These are phyloP conservation scores for Coemansia biformis DNA, from an alignment of 192 early-diverging fungal species.

Conservation along the genomic window DNA sequence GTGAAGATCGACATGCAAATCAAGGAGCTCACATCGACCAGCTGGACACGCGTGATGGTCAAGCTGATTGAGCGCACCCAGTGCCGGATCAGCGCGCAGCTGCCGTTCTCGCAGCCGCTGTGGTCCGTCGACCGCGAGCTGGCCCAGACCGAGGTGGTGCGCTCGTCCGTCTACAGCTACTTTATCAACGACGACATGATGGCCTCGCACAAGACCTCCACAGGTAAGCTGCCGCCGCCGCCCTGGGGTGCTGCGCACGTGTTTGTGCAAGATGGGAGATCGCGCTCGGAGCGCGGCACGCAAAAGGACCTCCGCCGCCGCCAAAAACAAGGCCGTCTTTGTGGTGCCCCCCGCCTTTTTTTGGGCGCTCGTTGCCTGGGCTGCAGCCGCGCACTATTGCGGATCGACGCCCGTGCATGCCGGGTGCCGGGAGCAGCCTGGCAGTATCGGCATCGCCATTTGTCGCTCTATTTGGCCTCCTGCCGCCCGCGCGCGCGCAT, in stretches of 20 bases:
- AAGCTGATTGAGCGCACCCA: constrained; percentile 38
- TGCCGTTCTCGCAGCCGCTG: constrained; percentile 22
- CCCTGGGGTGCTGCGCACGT: background rate
- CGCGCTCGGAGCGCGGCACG: no score
- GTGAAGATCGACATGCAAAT: constrained; percentile 34
- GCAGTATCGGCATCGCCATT: no score
- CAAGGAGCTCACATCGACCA: constrained; percentile 38
- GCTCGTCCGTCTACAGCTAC: constrained; percentile 47
- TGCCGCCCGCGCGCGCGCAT: no score
- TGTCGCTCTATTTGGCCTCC: no score
- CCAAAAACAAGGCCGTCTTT: no score
- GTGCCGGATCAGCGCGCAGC: constrained; percentile 19
- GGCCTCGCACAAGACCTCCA: constrained; percentile 9
- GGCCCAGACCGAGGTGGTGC: constrained; percentile 22
- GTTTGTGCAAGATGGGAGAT: background rate
- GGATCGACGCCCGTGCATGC: constrained; percentile 14
- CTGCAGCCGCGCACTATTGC: constrained; percentile 7
- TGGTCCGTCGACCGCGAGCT: constrained; percentile 42
- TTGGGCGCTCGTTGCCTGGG: background rate
- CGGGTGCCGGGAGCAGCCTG: no score
- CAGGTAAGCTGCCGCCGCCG: constrained; percentile 17
- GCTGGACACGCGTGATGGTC: constrained; percentile 34
- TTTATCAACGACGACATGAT: constrained; percentile 33
- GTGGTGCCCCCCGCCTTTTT: no score
- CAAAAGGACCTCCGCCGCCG: no score